phyloP scores from a whole-genome alignment of 768 basidiomycete genomes.

The Rhodotorula sphaerocarpa region DNA sequence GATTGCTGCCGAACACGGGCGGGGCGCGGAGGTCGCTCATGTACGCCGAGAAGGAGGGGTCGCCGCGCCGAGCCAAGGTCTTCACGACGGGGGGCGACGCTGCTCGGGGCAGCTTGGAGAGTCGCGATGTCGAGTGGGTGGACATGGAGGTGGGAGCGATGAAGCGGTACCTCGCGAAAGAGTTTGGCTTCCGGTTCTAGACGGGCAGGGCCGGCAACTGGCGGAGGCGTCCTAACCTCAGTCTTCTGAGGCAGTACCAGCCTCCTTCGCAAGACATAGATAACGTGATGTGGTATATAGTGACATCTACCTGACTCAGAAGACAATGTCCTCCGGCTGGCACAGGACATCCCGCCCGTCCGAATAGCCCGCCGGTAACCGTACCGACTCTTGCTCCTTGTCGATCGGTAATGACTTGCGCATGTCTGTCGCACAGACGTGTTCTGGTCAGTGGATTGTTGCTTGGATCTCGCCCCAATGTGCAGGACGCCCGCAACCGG shows the following conservation, averaged over 20 bases:
- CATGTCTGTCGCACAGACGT: no score
- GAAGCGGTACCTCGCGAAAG: slow-evolving; percentile 10
- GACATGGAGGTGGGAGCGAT: slow-evolving; percentile 27
- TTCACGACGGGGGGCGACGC: slow-evolving; percentile 29
- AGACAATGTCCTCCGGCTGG: slow-evolving; percentile 27
- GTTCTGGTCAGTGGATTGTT: no score
- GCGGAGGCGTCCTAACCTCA: no score
- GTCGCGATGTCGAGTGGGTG: slow-evolving; percentile 31
- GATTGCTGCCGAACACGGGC: slow-evolving; percentile 22
- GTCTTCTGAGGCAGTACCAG: no score
- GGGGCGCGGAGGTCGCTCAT: slow-evolving; percentile 27
- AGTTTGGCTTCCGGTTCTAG: slow-evolving; percentile 26
- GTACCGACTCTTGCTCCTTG: slow-evolving; percentile 33
- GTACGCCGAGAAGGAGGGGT: slow-evolving; percentile 22
- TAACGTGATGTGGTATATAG: not conserved
- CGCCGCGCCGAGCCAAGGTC: slow-evolving; percentile 11
- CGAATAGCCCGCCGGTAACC: slow-evolving; percentile 11
- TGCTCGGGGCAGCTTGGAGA: slow-evolving; percentile 21
- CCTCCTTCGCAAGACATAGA: no score
- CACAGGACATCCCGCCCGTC: slow-evolving; percentile 22
- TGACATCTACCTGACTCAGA: slow-evolving; percentile 2
- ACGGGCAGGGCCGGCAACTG: no score
- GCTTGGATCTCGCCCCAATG: no score
- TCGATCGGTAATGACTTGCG: slow-evolving; percentile 48
- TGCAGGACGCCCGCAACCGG: no score